Evolutionary conservation across 352 stramenopile genomes (phyloP).

Genomic region (Globisporangium radiosum): DNA sequence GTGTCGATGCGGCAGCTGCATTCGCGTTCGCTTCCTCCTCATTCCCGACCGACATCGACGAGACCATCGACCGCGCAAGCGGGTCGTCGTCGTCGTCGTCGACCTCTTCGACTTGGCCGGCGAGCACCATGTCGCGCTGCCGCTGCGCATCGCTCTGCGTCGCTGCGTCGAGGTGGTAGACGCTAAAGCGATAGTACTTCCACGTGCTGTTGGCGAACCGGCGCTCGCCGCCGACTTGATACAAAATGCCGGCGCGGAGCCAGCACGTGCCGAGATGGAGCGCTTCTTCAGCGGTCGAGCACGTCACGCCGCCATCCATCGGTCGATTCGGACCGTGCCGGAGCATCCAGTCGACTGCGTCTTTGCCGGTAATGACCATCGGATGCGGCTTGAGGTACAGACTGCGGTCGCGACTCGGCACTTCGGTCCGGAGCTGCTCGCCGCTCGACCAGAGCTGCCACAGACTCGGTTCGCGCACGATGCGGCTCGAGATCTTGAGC

Average conservation of each 20-base stretch:
- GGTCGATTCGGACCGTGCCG: conserved; percentile 78
- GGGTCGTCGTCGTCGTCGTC: conserved; percentile 65
- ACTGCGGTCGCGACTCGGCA: conserved; percentile 61
- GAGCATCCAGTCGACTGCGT: conserved; percentile 80
- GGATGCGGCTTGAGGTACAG: conserved; percentile 82
- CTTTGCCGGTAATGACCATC: conserved; percentile 73
- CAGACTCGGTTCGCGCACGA: conserved; percentile 73
- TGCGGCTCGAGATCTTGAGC: conserved; percentile 78
- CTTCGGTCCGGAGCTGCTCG: conserved; percentile 77
- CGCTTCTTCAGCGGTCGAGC: conserved; percentile 77
- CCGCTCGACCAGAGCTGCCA: conserved; percentile 81
- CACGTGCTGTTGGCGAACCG: conserved; percentile 77
- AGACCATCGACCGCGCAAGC: conserved; percentile 49
- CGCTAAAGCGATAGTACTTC: conserved; percentile 86
- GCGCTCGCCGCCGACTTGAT: conserved; percentile 63
- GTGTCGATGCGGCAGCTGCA: conserved; percentile 4
- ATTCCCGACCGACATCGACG: conserved; percentile 48
- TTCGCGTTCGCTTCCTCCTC: conserved; percentile 40
- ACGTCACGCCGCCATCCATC: conserved; percentile 80
- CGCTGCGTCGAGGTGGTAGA: conserved; percentile 60
- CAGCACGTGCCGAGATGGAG: conserved; percentile 67
- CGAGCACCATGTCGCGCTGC: conserved; percentile 61
- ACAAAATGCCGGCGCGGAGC: conserved; percentile 61
- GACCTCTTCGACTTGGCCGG: conserved; percentile 67
- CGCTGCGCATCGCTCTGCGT: conserved; percentile 40